Evolutionary conservation across 2,329 filamentous ascomycete species (phyloP), one percentile per base, ranked within the genome.

Genomic region (Neocatenulostroma microsporum): DNA sequence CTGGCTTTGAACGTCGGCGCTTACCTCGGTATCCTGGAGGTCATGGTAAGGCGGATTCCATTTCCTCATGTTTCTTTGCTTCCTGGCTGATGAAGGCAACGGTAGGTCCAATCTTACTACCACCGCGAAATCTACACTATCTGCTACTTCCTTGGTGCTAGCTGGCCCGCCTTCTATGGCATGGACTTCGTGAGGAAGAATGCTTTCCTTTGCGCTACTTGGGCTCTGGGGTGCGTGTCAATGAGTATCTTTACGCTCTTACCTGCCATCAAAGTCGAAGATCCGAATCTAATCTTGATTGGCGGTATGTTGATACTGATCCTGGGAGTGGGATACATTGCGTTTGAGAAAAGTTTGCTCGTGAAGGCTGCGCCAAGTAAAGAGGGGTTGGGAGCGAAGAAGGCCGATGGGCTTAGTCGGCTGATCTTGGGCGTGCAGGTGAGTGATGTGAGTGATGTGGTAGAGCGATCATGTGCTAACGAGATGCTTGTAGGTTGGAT

Each of bases 231-330:
- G 3, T 95, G 88, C 60, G 48, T 80, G 2, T 65, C 80, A 3
- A 94, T 96, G 87, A 91, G 89, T 57, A 73, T 75, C 3, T 98
- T 98, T 55, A 98, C 91, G 0, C 63, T 96, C 11, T 69, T 98
- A 2, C 83, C 85, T 1, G 91, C 85, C 2, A 80, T 84, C 61
- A 98, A 96, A 61, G 67, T 77, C 1, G 93, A 98, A 56, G 76
- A 82, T 49, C 58, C 86, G 3, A 71, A 68, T 37, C 68, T 85
- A 18, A 86, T 94, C 48, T 64, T 87, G 42, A 58, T 79, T 29
- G 88, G 88, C 4, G 91, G 88, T 6, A 60, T 70, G 5, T 61
- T 91, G 11, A 96, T 96, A 82, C 75, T 82, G 7, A 55, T 72
- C 2, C 69, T 88, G 25, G 91, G 89, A 15, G 48, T 88, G 1